Evolutionary conservation across 2,329 filamentous ascomycete species (phyloP), one percentile per base, ranked within the genome.

Genomic region (Epicoccum nigrum): DNA sequence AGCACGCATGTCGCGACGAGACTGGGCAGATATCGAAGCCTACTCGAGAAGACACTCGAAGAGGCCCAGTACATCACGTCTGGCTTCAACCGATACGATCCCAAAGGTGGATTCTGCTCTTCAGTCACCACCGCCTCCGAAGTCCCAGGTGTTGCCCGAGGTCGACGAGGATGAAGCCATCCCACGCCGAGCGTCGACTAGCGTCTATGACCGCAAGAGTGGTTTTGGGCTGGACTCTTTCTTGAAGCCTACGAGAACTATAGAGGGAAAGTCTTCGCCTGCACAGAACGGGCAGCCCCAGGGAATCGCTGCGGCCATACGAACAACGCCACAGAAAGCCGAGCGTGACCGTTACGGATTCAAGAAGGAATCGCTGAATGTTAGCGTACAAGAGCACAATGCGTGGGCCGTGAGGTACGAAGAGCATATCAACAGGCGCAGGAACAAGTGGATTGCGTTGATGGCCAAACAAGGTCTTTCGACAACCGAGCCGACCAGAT

Each of bases 301-400:
- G 4, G 53, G 51, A 11, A 28, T 50, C 35, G 45, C 54, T 15
- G 51, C 62, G 12, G 48, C 48, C 12, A 38, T 65, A 27, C 56
- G 58, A 12, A 65, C 61, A 21, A 58, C 59, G 13, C 32, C 55
- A 16, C 56, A 54, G 9, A 64, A 69, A 11, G 65, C 74, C 4
- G 74, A 76, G 28, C 85, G 92, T 45, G 92, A 97, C 71, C 84
- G 90, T 13, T 96, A 97, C 66, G 93, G 93, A 3, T 97, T 97
- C 77, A 90, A 91, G 60, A 97, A 97, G 71, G 83, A 85, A 30
- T 93, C 86, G 32, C 87, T 92, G 59, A 87, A 95, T 66, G 82
- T 96, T 56, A 88, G 83, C 1, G 76, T 86, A 16, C 81, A 88
- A 51, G 83, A 92, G 68, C 96, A 95, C 68, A 90, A 97, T 64